phyloP scores from a whole-genome alignment of 495 filamentous ascomycete genomes.

The Aspergillus kassunensis region DNA sequence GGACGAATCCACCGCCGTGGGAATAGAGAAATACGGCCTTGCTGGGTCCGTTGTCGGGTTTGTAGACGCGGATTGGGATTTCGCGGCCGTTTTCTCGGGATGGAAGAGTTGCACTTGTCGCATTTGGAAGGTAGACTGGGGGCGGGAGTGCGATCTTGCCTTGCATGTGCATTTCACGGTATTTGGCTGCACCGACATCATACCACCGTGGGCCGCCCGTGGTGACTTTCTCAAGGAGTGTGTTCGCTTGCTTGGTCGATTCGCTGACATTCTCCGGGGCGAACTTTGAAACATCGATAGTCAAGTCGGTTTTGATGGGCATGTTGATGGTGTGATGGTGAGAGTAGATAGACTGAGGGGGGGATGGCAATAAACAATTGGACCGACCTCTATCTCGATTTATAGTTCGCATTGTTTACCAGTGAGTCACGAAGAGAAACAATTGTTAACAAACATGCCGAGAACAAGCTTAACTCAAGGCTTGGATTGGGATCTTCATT shows the following conservation, averaged over 20 bases:
- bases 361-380: no score
- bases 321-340: no score
- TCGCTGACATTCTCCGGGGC: slow-evolving; percentile 12
- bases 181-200: slow-evolving; percentile 26
- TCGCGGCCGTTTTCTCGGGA: slow-evolving; percentile 44
- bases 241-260: slow-evolving; percentile 12
- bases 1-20: slow-evolving; percentile 52
- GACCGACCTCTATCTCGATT: no score
- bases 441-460: no score
- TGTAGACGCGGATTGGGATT: slow-evolving; percentile 48
- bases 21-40: slow-evolving; percentile 41
- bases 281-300: slow-evolving; percentile 14
- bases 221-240: slow-evolving; percentile 9
- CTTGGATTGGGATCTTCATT: no score
- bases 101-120: slow-evolving; percentile 33
- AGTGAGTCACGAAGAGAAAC: no score
- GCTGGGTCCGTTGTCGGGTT: slow-evolving; percentile 35
- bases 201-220: slow-evolving; percentile 18
- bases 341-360: no score
- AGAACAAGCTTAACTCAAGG: no score
- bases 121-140: slow-evolving; percentile 34
- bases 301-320: slow-evolving; percentile 16
- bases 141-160: slow-evolving; percentile 41
- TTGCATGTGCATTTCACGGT: slow-evolving; percentile 41
- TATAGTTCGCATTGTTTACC: no score